A percentile compares a stretch with the other conserved stretches of the same genome.
phyloP scores from a whole-genome alignment of 495 filamentous ascomycete species.

The Neurospora sp. region DNA sequence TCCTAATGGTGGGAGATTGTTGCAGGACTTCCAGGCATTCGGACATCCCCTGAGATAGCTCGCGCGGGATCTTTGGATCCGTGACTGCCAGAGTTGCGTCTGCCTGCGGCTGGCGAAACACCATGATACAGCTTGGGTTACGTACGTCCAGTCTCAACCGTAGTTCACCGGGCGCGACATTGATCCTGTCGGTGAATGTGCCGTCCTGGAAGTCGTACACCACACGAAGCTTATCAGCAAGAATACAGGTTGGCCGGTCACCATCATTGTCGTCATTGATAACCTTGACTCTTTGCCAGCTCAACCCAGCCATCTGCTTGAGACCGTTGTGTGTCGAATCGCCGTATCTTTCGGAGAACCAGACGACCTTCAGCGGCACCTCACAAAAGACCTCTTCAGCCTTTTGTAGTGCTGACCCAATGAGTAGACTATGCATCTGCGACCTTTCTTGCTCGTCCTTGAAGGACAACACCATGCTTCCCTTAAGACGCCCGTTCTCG shows the following conservation, averaged over 20 bases:
- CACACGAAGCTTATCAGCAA: slow-evolving; percentile 61
- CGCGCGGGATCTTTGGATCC: slow-evolving; percentile 50
- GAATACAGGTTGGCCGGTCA: slow-evolving; percentile 46
- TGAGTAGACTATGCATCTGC: slow-evolving; percentile 55
- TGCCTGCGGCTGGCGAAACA: slow-evolving; percentile 54
- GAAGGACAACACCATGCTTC: slow-evolving; percentile 66
- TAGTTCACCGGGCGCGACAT: slow-evolving; percentile 66
- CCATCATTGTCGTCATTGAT: slow-evolving; percentile 45
- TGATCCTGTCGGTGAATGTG: slow-evolving; percentile 63
- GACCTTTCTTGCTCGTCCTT: slow-evolving; percentile 56
- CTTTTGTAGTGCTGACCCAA: slow-evolving; percentile 49
- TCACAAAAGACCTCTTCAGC: slow-evolving; percentile 55
- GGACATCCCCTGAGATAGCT: slow-evolving; percentile 43
- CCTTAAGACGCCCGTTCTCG: slow-evolving; percentile 51
- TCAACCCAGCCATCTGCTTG: slow-evolving; percentile 34
- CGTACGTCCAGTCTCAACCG: slow-evolving; percentile 51
- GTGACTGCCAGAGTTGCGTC: slow-evolving; percentile 60
- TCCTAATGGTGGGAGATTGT: slow-evolving; percentile 37
- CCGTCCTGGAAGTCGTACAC: slow-evolving; percentile 57
- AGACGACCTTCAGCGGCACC: slow-evolving; percentile 48
- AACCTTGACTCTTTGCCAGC: slow-evolving; percentile 38
- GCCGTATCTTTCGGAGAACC: slow-evolving; percentile 48
- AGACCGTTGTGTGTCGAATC: slow-evolving; percentile 29
- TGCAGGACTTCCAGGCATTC: slow-evolving; percentile 39
- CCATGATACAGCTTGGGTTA: slow-evolving; percentile 48